phyloP scores from a whole-genome alignment of 2,329 filamentous ascomycete genomes.

The Lachnellula willkommii region DNA sequence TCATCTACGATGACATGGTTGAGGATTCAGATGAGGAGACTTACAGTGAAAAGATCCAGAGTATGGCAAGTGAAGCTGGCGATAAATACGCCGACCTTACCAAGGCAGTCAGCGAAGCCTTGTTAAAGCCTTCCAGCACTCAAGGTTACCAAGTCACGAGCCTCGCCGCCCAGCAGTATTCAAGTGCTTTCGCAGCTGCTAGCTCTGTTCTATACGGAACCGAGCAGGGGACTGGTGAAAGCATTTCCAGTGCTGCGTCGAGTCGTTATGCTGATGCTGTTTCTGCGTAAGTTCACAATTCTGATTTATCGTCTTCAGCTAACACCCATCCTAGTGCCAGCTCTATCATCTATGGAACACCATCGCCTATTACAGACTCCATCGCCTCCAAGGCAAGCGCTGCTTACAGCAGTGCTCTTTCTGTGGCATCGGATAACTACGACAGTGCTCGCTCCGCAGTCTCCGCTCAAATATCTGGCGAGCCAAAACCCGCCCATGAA shows the following conservation, averaged over 20 bases:
- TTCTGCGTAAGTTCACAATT: conserved; percentile 41
- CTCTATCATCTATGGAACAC: conserved; percentile 56
- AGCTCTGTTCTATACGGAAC: conserved; percentile 51
- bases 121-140: conserved; percentile 39
- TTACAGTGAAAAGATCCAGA: conserved; percentile 47
- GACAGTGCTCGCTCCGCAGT: conserved; percentile 61
- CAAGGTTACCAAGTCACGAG: conserved; percentile 45
- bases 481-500: conserved; percentile 63
- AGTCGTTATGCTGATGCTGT: conserved; percentile 53
- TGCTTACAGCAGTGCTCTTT: conserved; percentile 60
- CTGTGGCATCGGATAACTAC: conserved; percentile 62
- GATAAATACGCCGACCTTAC: conserved; percentile 49
- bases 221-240: conserved; percentile 37
- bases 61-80: conserved; percentile 45
- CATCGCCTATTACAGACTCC: conserved; percentile 52
- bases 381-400: conserved; percentile 39
- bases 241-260: conserved; percentile 45
- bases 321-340: conserved; percentile 9
- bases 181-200: conserved; percentile 50
- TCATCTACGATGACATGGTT: conserved; percentile 40
- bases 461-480: conserved; percentile 62
- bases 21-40: conserved; percentile 41
- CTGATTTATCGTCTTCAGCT: conserved; percentile 5
- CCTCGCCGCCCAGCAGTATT: conserved; percentile 51
- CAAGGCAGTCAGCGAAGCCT: conserved; percentile 50